Evolutionary conservation across 139 green algal genomes (phyloP), one percentile per base, ranked within the genome.

Genomic region (Auxenochlorella pyrenoidosa): DNA sequence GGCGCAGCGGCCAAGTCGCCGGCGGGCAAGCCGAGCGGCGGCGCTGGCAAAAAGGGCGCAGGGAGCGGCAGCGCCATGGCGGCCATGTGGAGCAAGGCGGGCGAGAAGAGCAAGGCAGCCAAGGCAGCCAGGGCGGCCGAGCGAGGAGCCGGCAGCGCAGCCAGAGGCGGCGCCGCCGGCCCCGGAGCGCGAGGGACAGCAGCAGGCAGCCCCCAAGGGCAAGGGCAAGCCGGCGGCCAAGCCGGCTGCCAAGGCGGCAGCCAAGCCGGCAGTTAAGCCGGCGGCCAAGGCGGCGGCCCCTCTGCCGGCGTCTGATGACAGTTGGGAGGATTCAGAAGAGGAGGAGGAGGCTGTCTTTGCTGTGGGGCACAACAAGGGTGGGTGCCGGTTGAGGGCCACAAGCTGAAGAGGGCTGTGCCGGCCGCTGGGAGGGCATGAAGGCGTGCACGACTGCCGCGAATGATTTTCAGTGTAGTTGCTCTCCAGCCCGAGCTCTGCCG

Each of bases 231-330:
- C 59, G 66, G 38, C 28, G 44, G 54, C 59, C 41, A 79, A 65
- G 41, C 38, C 44, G 19, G 76, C 86, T 40, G 81, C 86, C 41
- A 88, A 75, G 47, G 19, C 84, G 38, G 84, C 76, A n/a, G 68
- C 44, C 43, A 84, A 84, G 77, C 15, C 44, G 44, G 78, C 85
- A n/a, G n/a, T n/a, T n/a, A 85, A 83, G 41, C 58, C 59, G 66
- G 38, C 28, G 44, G 54, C 59, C 41, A 79, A 65, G 41, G 78
- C 85, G 4, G 70, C n/a, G 34, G 54, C 47, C 36, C 10, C 59
- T 34, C 38, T 54, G 78, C 44, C 54, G n/a, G 78, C 34, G 1
- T 36, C 3, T 40, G 58, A 72, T 32, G 80, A 76, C 60, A 77
- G 63, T 6, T 54, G 51, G 34, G 36, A 40, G 0, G 78, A 83